phyloP scores from a whole-genome alignment of 2,329 filamentous ascomycete species.

The Ophioceras dolichostomum region DNA sequence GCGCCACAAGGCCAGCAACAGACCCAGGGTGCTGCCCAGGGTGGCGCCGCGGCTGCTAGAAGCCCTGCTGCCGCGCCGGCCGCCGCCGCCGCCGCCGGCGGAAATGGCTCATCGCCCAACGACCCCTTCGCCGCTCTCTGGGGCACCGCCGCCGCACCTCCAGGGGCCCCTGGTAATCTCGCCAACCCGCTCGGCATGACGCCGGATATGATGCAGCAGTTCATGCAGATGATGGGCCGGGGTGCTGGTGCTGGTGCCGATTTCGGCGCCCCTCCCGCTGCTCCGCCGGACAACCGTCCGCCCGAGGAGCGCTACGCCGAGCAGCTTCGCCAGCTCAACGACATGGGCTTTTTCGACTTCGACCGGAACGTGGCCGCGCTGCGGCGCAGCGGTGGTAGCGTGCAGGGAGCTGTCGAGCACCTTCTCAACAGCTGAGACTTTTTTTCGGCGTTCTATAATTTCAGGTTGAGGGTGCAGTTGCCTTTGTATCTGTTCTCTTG shows the following conservation, averaged over 20 bases:
- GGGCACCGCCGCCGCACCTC: neutral
- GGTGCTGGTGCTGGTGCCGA: slow-evolving; percentile 11
- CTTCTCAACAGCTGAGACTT: slow-evolving; percentile 32
- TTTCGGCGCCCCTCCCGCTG: slow-evolving; percentile 25
- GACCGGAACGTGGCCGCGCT: slow-evolving; percentile 84
- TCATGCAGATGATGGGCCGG: slow-evolving; percentile 1
- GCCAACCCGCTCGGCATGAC: neutral
- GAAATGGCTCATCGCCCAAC: neutral
- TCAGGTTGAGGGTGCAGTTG: too few relatives aligned
- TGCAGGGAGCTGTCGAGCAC: slow-evolving; percentile 81
- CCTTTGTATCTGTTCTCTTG: too few relatives aligned
- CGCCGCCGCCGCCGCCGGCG: neutral
- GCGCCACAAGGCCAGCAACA: slow-evolving; percentile 29
- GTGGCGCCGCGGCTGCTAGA: too few relatives aligned
- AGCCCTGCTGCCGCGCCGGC: neutral
- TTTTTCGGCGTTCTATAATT: too few relatives aligned
- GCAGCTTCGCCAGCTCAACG: slow-evolving; percentile 85
- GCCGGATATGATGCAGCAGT: neutral
- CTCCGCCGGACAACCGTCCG: slow-evolving; percentile 69
- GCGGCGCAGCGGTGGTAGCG: slow-evolving; percentile 79
- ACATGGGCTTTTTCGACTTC: slow-evolving; percentile 98
- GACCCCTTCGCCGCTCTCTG: neutral
- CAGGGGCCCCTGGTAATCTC: too few relatives aligned
- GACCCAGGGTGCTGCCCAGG: too few relatives aligned
- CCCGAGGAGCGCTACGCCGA: slow-evolving; percentile 89